Percentiles rank a stretch among this genome's conserved stretches.
phyloP scores from a whole-genome alignment of 768 basidiomycete genomes.

The Rhodotorula diobovata region DNA sequence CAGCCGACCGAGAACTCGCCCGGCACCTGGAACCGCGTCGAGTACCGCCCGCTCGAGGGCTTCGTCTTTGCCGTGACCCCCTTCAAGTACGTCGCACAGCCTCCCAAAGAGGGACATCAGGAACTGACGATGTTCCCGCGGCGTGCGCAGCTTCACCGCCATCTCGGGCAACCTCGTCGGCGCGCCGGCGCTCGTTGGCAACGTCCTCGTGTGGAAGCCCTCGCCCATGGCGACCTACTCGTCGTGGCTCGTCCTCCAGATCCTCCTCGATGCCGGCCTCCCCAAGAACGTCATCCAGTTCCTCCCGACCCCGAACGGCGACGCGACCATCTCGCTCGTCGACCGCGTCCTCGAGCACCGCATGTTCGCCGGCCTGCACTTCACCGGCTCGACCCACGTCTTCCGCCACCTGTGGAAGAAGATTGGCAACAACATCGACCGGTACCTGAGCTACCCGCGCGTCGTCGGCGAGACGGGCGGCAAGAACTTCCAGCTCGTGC shows the following conservation, averaged over 20 bases:
- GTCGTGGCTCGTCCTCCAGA: slow-evolving; percentile 85
- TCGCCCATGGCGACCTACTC: slow-evolving; percentile 92
- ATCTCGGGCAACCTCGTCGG: slow-evolving; percentile 88
- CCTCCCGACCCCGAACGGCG: slow-evolving; percentile 78
- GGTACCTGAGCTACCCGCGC: slow-evolving; percentile 81
- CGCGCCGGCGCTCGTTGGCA: slow-evolving; percentile 90
- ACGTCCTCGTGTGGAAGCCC: slow-evolving; percentile 95
- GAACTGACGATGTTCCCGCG: not conserved
- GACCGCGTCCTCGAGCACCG: slow-evolving; percentile 67
- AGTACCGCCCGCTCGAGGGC: slow-evolving; percentile 96
- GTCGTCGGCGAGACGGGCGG: slow-evolving; percentile 96
- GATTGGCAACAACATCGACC: slow-evolving; percentile 80
- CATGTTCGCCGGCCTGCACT: slow-evolving; percentile 82
- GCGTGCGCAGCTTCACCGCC: slow-evolving; percentile 63
- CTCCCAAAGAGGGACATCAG: not conserved
- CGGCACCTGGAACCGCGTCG: slow-evolving; percentile 92
- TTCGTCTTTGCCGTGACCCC: slow-evolving; percentile 97
- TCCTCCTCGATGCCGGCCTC: slow-evolving; percentile 87
- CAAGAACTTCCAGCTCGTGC: slow-evolving; percentile 96
- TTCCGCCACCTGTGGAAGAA: slow-evolving; percentile 97
- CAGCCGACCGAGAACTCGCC: slow-evolving; percentile 81
- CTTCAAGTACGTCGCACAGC: slow-evolving; percentile 60
- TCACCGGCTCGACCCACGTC: slow-evolving; percentile 90
- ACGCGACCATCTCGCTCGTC: slow-evolving; percentile 45
- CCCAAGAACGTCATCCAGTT: slow-evolving; percentile 96